These are phyloP conservation scores for Mortierella sp. DNA, from an alignment of 371 early-diverging fungal species.

Conservation along the genomic window DNA sequence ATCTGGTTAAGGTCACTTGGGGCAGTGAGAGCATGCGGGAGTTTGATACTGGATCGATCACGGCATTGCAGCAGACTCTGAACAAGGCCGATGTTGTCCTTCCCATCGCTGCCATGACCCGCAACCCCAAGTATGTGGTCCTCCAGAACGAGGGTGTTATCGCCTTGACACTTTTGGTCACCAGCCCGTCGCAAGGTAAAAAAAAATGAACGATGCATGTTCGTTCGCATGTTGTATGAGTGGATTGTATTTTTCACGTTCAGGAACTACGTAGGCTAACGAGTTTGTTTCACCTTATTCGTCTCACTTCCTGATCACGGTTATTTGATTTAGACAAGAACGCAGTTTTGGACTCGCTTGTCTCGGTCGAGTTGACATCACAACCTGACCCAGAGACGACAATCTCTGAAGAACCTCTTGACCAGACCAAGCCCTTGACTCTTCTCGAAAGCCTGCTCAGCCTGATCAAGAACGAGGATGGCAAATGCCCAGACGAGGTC, in stretches of 20 bases:
- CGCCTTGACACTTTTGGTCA: slow-evolving; percentile 66
- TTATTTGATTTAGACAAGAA: slow-evolving; percentile 13
- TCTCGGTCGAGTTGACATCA: slow-evolving; percentile 29
- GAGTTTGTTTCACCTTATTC: neutral
- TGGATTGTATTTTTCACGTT: too few relatives aligned
- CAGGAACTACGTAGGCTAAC: too few relatives aligned
- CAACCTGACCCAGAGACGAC: slow-evolving; percentile 27
- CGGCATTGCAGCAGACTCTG: slow-evolving; percentile 58
- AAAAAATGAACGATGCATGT: neutral
- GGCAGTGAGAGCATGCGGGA: slow-evolving; percentile 40
- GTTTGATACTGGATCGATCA: slow-evolving; percentile 47
- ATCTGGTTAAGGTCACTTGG: slow-evolving; percentile 64
- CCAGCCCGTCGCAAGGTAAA: slow-evolving; percentile 48
- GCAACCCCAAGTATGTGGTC: slow-evolving; percentile 68
- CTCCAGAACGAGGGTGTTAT: slow-evolving; percentile 75
- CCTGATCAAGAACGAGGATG: slow-evolving; percentile 52
- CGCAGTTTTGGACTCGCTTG: slow-evolving; percentile 44
- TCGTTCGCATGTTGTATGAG: neutral
- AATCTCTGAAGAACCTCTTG: slow-evolving; percentile 30
- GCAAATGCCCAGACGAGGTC: slow-evolving; percentile 62
- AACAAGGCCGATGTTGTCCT: slow-evolving; percentile 58
- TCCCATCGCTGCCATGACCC: slow-evolving; percentile 64
- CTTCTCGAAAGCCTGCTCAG: slow-evolving; percentile 63
- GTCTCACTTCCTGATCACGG: neutral
- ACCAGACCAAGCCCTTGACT: slow-evolving; percentile 44